These are phyloP conservation scores for Massariosphaeria phaeospora DNA, from an alignment of 495 filamentous ascomycete genomes.

Conservation along the genomic window DNA sequence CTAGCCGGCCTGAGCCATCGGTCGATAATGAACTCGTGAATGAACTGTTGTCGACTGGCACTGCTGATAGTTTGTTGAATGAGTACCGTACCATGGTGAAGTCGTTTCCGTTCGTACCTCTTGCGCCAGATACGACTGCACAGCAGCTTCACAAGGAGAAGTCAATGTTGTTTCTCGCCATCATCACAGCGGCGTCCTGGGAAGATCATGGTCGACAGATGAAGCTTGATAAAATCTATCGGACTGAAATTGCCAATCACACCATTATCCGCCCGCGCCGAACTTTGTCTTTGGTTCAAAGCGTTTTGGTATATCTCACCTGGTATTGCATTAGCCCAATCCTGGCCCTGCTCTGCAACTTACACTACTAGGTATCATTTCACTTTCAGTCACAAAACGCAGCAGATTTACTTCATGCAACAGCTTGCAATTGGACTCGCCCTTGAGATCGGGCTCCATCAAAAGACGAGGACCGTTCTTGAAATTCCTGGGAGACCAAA, in stretches of 20 bases:
- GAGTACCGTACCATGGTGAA: slow-evolving; percentile 19
- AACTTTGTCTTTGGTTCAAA: slow-evolving; percentile 26
- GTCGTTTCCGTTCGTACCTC: slow-evolving; percentile 20
- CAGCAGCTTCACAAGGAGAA: slow-evolving; percentile 6
- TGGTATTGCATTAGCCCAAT: slow-evolving; percentile 1
- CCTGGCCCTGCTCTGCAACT: not conserved
- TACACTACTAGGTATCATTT: slow-evolving; percentile 21
- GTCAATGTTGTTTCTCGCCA: slow-evolving; percentile 24
- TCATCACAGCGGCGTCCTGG: slow-evolving; percentile 20
- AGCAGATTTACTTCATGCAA: slow-evolving; percentile 12
- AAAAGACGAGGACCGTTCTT: not conserved
- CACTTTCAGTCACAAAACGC: slow-evolving; percentile 25
- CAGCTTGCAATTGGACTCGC: slow-evolving; percentile 23
- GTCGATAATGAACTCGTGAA: slow-evolving; percentile 4
- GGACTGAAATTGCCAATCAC: slow-evolving; percentile 19
- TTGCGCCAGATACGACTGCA: not conserved
- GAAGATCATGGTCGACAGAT: slow-evolving; percentile 12
- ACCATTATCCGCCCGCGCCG: slow-evolving; percentile 19
- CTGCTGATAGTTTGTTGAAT: slow-evolving; percentile 12
- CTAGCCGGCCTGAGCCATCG: not conserved
- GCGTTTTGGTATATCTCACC: slow-evolving; percentile 22
- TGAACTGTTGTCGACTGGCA: slow-evolving; percentile 1
- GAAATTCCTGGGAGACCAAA: slow-evolving; percentile 6
- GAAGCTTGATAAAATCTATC: slow-evolving; percentile 13
- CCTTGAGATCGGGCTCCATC: slow-evolving; percentile 19